phyloP scores from a whole-genome alignment of 2,329 filamentous ascomycete genomes.

The Scytalidium lignicola region DNA sequence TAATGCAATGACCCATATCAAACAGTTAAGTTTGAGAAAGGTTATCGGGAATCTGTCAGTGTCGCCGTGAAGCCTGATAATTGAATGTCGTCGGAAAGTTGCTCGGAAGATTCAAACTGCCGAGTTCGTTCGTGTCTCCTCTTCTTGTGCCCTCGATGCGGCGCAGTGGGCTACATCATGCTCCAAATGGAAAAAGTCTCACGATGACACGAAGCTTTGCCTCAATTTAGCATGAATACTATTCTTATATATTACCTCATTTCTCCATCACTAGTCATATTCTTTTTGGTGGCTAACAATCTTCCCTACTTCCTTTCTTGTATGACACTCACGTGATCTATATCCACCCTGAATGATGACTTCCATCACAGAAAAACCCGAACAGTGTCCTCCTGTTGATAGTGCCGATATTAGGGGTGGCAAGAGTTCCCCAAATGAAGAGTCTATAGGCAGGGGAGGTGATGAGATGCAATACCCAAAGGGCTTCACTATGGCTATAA shows the following conservation, averaged over 20 bases:
- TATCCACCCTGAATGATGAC: not conserved
- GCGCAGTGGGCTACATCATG: too few relatives aligned
- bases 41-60: too few relatives aligned
- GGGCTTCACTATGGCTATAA: not conserved
- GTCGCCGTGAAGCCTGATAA: too few relatives aligned
- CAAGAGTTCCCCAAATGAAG: not conserved
- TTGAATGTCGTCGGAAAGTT: not conserved
- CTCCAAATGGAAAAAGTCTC: too few relatives aligned
- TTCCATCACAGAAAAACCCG: not conserved
- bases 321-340: not conserved
- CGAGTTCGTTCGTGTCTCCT: not conserved
- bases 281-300: too few relatives aligned
- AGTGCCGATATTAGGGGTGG: not conserved
- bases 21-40: too few relatives aligned
- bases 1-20: too few relatives aligned
- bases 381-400: not conserved
- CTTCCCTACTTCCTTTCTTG: not conserved
- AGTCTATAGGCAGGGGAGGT: not conserved
- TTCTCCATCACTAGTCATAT: too few relatives aligned
- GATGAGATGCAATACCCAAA: not conserved
- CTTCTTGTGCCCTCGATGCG: not conserved
- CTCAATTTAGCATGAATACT: too few relatives aligned
- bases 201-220: too few relatives aligned
- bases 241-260: too few relatives aligned
- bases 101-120: not conserved